A percentile compares a stretch with the other conserved stretches of the same genome.
These are phyloP conservation scores for Phytopythium litorale DNA, from an alignment of 352 stramenopile species.

Conservation along the genomic window DNA sequence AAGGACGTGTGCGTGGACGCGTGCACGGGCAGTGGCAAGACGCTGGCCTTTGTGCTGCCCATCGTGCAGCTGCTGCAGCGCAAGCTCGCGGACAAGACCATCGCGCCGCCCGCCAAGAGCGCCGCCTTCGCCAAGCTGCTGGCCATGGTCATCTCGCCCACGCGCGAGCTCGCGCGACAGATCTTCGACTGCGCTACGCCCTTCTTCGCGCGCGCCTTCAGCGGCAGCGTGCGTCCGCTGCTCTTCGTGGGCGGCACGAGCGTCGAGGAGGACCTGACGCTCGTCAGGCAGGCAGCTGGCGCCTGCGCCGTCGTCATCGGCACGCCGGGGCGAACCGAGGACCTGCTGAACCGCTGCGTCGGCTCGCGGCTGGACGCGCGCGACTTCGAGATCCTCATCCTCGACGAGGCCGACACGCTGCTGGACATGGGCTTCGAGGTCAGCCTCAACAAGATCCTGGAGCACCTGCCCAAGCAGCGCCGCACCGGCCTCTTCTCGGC, in stretches of 20 bases:
- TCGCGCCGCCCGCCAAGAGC: conserved; percentile 47
- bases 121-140: conserved; percentile 58
- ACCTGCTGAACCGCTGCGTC: conserved; percentile 84
- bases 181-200: conserved; percentile 71
- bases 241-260: conserved; percentile 90
- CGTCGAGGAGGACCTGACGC: conserved; percentile 80
- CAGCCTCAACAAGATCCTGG: conserved; percentile 95
- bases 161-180: conserved; percentile 84
- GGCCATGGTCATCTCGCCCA: conserved; percentile 87
- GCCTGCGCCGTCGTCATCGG: conserved; percentile 77
- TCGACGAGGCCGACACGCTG: conserved; percentile 99
- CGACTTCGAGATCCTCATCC: conserved; percentile 96
- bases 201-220: conserved; percentile 62
- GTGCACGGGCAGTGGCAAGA: conserved; percentile 95
- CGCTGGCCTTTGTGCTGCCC: conserved; percentile 93
- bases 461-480: conserved; percentile 95
- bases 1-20: conserved; percentile 94
- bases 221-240: conserved; percentile 59
- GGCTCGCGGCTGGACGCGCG: conserved; percentile 79
- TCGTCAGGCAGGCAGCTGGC: conserved; percentile 50
- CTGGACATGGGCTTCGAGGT: conserved; percentile 98
- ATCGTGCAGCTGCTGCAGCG: conserved; percentile 89
- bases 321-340: conserved; percentile 82
- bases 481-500: conserved; percentile 92
- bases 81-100: conserved; percentile 56